phyloP scores from a whole-genome alignment of 306 rosid species.

The Glycyrrhiza uralensis region DNA sequence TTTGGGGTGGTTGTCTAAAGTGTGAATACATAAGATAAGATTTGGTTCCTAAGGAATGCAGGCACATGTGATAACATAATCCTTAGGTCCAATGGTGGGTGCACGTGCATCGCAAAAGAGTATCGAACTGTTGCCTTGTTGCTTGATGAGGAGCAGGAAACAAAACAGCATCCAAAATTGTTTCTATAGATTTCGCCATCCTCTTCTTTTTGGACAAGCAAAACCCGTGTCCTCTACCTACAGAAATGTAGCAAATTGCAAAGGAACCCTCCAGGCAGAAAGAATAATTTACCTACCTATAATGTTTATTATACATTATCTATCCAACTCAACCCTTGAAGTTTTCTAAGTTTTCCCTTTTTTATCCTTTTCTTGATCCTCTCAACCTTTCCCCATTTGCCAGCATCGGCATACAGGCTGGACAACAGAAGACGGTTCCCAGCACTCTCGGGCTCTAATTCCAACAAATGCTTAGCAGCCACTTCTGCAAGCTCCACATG shows the following conservation, averaged over 20 bases:
- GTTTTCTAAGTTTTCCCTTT: conserved; percentile 51
- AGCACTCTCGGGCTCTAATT: conserved; percentile 74
- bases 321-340: conserved; percentile 90
- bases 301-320: conserved; percentile 37
- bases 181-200: not conserved
- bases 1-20: not conserved
- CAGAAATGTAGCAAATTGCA: not conserved
- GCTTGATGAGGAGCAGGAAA: not conserved
- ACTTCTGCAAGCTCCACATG: conserved; percentile 64
- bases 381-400: conserved; percentile 69
- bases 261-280: conserved; percentile 7
- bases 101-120: not conserved
- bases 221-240: not conserved
- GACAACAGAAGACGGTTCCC: conserved; percentile 70
- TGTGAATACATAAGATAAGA: not conserved
- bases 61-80: not conserved
- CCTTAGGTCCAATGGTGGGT: not conserved
- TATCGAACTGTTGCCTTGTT: not conserved
- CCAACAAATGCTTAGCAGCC: conserved; percentile 65
- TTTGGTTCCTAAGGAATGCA: not conserved
- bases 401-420: conserved; percentile 67
- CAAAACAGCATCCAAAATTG: not conserved
- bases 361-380: conserved; percentile 63
- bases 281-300: not conserved
- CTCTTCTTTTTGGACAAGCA: not conserved